Evolutionary conservation across 805 yeast species (phyloP), one percentile per base, ranked within the genome.

Genomic region (Candida pseudofarinosa): DNA sequence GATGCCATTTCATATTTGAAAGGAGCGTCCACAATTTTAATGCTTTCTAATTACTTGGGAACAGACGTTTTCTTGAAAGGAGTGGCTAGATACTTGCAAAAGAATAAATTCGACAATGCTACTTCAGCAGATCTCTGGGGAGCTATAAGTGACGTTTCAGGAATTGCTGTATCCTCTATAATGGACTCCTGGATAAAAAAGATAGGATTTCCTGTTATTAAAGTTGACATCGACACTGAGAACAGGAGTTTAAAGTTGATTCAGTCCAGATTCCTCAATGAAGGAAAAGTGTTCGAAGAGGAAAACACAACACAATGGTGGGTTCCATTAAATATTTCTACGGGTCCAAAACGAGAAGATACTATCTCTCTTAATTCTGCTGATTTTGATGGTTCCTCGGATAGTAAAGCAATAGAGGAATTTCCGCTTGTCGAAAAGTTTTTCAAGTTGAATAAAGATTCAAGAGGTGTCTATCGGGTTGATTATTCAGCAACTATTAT

Each of bases 1-100:
- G 96, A 87, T 56, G 80, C 81, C 28, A 87, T 87, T 43, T 85
- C 93, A 3, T 87, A 87, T 62, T 66, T 81, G 49, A 87, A 87
- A 66, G 95, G 95, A 43, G 85, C 89, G 4, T 82, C 90, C 19
- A 71, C 84, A 20, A 80, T 87, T 45, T 73, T 81, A 56, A 88
- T 88, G 95, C 71, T 86, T 44, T 79, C 90, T 31, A 77, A 76
- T 51, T 77, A 78, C 58, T 66, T 88, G 45, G 90, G 93, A 34
- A 79, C 73, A 47, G 88, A 81, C 12, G 60, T 67, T 4, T 88
- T 87, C 59, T 69, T 87, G 49, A 74, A 75, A 52, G 95, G 95
- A 47, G 88, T 88, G 36, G 77, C 88, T 28, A 58, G 67, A 41
- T 87, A 87, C 63, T 74, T 87, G 58, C 73, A 80, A 48, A 69